phyloP scores from a whole-genome alignment of 192 early-diverging fungal genomes.

The Rhizophagus sp. region DNA sequence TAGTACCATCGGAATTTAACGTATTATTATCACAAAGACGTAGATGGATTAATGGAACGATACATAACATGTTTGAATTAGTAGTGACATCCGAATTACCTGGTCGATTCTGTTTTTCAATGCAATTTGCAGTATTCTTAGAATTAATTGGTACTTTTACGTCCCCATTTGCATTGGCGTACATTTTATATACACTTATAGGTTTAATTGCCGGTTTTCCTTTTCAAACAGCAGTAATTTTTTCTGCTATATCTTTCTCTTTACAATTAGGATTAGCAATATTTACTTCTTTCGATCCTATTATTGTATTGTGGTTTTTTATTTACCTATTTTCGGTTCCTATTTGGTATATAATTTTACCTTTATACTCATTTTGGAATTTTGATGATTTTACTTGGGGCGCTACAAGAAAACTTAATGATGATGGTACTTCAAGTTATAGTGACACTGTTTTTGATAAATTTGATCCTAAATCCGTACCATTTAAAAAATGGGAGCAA shows the following conservation, averaged over 20 bases:
- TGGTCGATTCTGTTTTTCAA: conserved; percentile 86
- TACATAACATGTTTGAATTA: conserved; percentile 85
- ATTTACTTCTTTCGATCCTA: too few species aligned
- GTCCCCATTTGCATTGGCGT: conserved; percentile 71
- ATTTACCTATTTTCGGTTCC: too few species aligned
- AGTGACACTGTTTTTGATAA: conserved; percentile 74
- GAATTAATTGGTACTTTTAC: conserved; percentile 91
- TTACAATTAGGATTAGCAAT: too few species aligned
- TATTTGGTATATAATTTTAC: too few species aligned
- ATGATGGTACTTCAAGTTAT: conserved; percentile 59
- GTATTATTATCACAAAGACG: conserved; percentile 85
- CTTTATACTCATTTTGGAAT: neutral
- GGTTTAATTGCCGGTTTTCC: too few species aligned
- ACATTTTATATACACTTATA: too few species aligned
- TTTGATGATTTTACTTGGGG: conserved; percentile 78
- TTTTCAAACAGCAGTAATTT: too few species aligned
- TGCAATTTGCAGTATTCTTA: conserved; percentile 97
- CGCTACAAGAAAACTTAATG: conserved; percentile 69
- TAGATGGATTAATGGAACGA: conserved; percentile 95
- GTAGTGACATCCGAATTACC: conserved; percentile 79
- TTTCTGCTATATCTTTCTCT: too few species aligned
- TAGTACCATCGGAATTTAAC: conserved; percentile 75
- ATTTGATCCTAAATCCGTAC: conserved; percentile 64
- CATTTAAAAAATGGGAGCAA: conserved; percentile 58
- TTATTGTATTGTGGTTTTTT: too few species aligned